Evolutionary conservation across 2,329 filamentous ascomycete species (phyloP).

Genomic region (Calonectria honghensis): DNA sequence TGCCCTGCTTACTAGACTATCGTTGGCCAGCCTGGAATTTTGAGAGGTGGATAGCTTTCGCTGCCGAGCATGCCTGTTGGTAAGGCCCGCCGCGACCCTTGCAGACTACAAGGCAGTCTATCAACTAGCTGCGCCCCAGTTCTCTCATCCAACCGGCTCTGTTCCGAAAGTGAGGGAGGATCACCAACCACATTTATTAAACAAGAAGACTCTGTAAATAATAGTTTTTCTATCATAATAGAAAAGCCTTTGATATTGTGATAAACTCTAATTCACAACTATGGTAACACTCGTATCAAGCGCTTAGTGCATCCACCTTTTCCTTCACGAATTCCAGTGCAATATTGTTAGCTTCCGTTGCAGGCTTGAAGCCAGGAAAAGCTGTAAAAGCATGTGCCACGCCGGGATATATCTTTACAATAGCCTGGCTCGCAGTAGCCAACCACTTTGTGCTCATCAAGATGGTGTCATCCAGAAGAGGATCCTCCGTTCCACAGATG

Average conservation of each 20-base stretch:
- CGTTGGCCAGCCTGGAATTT: background rate
- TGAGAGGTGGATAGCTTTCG: background rate
- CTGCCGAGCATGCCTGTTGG: background rate
- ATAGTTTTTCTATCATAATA: background rate
- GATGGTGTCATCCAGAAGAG: background rate
- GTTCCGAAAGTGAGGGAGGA: background rate
- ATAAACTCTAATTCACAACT: background rate
- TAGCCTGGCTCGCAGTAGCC: background rate
- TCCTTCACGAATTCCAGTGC: background rate
- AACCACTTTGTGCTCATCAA: conserved; percentile 17
- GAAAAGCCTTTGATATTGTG: background rate
- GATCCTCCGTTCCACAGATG: conserved; percentile 1
- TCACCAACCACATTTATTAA: background rate
- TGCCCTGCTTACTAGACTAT: conserved; percentile 9
- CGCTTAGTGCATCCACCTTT: background rate
- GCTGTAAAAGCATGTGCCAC: conserved; percentile 1
- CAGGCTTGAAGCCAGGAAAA: background rate
- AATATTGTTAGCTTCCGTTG: background rate
- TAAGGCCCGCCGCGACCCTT: background rate
- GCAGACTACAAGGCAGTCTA: background rate
- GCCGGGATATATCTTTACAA: conserved; percentile 4
- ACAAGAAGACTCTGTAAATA: background rate
- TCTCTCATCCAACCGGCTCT: background rate
- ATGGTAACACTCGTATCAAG: background rate
- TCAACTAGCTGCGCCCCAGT: background rate